Conservation (phyloP, 768 basidiomycete species). For the Phylloporus sp. region DNA sequence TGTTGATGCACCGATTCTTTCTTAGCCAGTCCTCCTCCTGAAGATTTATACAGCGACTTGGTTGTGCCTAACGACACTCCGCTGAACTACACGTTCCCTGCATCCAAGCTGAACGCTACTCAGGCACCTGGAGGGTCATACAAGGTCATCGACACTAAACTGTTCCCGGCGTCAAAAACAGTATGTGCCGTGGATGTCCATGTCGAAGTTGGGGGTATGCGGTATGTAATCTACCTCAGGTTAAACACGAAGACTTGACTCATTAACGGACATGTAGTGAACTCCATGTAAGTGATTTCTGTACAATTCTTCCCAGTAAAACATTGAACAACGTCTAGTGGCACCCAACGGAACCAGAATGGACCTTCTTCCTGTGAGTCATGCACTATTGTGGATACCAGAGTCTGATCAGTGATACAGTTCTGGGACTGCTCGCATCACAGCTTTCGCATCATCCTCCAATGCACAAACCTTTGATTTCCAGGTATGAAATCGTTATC, state of each 20-base stretch:
- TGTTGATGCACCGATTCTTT: neutral
- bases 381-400: neutral
- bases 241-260: neutral
- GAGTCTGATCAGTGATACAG: conserved; percentile 18
- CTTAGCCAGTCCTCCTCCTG: conserved; percentile 40
- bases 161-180: conserved; percentile 50
- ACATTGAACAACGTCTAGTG: conserved; percentile 29
- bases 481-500: conserved; percentile 27
- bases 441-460: conserved; percentile 38
- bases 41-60: conserved; percentile 40
- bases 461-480: conserved; percentile 45
- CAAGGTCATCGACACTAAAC: conserved; percentile 55
- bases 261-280: conserved; percentile 29
- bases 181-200: conserved; percentile 56
- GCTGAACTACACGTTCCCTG: conserved; percentile 49
- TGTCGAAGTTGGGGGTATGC: conserved; percentile 58
- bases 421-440: conserved; percentile 39
- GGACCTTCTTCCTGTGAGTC: conserved; percentile 41
- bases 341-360: conserved; percentile 51
- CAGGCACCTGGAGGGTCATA: conserved; percentile 51
- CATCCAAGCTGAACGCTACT: conserved; percentile 45
- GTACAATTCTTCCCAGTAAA: neutral
- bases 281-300: conserved; percentile 37
- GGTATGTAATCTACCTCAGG: conserved; percentile 31
- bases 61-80: conserved; percentile 48